A percentile compares a stretch with the other conserved stretches of the same genome.
These are phyloP conservation scores for Erysimum cheiranthoides DNA, from an alignment of 345 rosid genomes.

Conservation along the genomic window DNA sequence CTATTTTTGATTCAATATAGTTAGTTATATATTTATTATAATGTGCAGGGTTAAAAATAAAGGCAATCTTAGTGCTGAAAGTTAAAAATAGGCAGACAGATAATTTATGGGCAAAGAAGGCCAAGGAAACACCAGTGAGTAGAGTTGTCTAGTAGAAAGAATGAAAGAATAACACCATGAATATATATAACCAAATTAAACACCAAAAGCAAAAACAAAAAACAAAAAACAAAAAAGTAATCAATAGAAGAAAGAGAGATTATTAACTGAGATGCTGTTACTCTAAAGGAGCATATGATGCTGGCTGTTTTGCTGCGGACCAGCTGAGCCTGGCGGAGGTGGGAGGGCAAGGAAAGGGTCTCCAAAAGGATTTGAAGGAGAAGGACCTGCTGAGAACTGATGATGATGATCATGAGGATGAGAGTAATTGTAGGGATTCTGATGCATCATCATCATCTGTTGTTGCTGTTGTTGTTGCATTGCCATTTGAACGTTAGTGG, in stretches of 20 bases:
- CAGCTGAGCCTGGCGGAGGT: conserved; percentile 45
- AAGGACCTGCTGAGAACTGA: conserved; percentile 44
- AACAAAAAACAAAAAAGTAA: not conserved
- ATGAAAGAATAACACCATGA: conserved; percentile 29
- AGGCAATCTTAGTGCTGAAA: not conserved
- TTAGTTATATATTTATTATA: no score
- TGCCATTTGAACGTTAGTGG: conserved; percentile 86
- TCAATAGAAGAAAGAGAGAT: conserved; percentile 15
- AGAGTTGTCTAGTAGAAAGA: conserved; percentile 24
- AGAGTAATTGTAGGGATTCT: conserved; percentile 45
- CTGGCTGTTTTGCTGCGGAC: conserved; percentile 51
- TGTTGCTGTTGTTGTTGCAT: conserved; percentile 64
- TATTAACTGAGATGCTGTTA: conserved; percentile 27
- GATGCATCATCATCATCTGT: conserved; percentile 44
- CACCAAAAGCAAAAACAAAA: not conserved
- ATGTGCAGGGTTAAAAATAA: not conserved
- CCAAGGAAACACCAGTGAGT: not conserved
- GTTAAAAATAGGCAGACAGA: not conserved
- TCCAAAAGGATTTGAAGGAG: conserved; percentile 76
- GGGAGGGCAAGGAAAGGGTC: conserved; percentile 57
- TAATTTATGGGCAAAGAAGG: not conserved
- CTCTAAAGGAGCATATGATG: conserved; percentile 59
- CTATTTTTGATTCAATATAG: conserved; percentile 17
- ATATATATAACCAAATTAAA: conserved; percentile 11
- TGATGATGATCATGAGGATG: conserved; percentile 40